phyloP scores from a whole-genome alignment of 139 green algal genomes.

The Edaphochlamys debaryana region DNA sequence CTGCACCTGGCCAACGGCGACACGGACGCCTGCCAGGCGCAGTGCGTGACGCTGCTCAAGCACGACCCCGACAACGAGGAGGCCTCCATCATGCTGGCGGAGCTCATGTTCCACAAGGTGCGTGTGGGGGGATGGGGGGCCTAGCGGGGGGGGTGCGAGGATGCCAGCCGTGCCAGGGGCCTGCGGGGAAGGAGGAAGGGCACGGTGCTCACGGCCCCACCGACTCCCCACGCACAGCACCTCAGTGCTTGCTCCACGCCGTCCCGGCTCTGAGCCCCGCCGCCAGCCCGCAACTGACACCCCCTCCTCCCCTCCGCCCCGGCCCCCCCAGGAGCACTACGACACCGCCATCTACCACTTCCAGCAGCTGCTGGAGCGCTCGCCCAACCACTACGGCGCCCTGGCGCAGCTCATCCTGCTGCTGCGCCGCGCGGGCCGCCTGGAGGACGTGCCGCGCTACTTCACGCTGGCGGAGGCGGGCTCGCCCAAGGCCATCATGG shows the following conservation, averaged over 20 bases:
- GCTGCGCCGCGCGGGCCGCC: constrained; percentile 58
- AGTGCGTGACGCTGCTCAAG: constrained; percentile 73
- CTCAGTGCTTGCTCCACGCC: background rate
- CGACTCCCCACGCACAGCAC: background rate
- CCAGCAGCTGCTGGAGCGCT: constrained; percentile 79
- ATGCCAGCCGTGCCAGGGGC: background rate
- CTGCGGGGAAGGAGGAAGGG: too few species aligned
- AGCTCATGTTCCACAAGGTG: constrained; percentile 82
- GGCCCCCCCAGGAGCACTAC: constrained; percentile 69
- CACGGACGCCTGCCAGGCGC: constrained; percentile 57
- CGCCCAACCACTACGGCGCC: constrained; percentile 71
- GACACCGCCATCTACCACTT: constrained; percentile 81
- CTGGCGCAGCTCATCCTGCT: constrained; percentile 75
- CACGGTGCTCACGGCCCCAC: background rate
- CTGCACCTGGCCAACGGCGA: constrained; percentile 70
- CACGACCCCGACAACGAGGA: constrained; percentile 77
- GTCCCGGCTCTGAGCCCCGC: too few species aligned
- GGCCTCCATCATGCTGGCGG: constrained; percentile 81
- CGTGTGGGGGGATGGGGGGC: too few species aligned
- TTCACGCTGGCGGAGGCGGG: constrained; percentile 48
- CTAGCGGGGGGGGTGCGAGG: background rate
- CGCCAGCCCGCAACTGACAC: too few species aligned
- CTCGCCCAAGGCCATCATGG: constrained; percentile 54
- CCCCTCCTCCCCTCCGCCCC: too few species aligned
- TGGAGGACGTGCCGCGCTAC: constrained; percentile 61